Percentiles rank a stretch among this genome's conserved stretches.
Conservation (phyloP, 306 rosid genomes). For the Cucumis sativus region DNA sequence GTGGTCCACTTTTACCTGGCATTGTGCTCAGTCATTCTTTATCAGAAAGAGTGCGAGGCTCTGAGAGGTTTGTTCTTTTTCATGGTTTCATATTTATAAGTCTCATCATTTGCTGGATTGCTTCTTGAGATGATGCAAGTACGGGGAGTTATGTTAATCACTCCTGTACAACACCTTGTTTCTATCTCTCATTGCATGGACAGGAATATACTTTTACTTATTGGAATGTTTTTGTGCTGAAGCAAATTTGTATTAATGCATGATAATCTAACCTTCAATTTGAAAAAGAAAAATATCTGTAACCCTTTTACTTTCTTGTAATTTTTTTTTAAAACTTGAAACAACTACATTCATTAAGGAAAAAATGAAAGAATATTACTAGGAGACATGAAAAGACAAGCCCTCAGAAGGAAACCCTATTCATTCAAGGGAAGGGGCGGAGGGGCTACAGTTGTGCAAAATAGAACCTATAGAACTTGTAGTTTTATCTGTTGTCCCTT, state of each 20-base stretch:
- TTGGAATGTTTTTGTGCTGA: not conserved
- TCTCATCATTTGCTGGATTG: not conserved
- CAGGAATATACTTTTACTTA: not conserved
- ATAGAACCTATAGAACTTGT: not conserved
- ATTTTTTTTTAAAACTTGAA: no score
- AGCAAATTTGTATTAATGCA: not conserved
- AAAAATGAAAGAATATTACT: no score
- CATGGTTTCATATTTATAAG: not conserved
- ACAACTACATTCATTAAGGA: no score
- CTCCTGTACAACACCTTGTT: not conserved
- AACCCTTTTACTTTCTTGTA: not conserved
- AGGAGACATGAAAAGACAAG: no score
- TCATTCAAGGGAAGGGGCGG: no score
- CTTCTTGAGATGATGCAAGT: not conserved
- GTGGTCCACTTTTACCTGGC: conserved; percentile 81
- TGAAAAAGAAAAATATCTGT: not conserved
- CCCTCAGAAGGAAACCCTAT: no score
- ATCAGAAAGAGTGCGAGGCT: conserved; percentile 44
- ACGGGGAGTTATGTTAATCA: not conserved
- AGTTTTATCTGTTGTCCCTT: not conserved
- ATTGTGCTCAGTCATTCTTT: conserved; percentile 51
- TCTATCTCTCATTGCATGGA: not conserved
- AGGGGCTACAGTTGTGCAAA: no score
- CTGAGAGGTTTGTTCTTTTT: conserved; percentile 37
- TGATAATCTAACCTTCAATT: not conserved